Base-by-base conservation (phyloP, 352 stramenopile genomes). In the Pythium aristosporum region DNA sequence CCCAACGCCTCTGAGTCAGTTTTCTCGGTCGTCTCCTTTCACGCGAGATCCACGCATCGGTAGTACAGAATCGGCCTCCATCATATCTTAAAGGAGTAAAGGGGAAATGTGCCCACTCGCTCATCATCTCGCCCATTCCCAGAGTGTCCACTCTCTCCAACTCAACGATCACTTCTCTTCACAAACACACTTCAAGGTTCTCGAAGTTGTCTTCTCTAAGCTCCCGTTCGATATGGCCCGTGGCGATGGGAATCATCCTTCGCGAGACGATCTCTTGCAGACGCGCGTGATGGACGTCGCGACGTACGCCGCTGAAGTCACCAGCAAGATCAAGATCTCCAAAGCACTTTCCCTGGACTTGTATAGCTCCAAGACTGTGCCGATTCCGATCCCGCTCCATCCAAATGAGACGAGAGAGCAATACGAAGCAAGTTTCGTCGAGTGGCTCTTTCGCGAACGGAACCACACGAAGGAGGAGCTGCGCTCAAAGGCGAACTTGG, bases 371-470 rank as follows among this genome's bases (percentile, higher is more conserved):
- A 9, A 37, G 9, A 42, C 51, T 25, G 25, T 52, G 7, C 57
- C 47, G 37, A 65, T 65, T 44, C 49, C 47, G 2, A 49, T 56
- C 5, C 57, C 47, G 13, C 30, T 65, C 18, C 10, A 56, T 3
- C 11, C 13, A 7, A 32, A 50, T n/a, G 50, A 66, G 15, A 66
- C 23, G 5, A 16, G 51, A 9, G 30, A 49, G 3, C 5, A 18
- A 6, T 66, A 60, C 20, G 59, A 66, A 43, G 23, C 56, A 3
- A 28, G 50, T 7, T 66, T 66, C 36, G 30, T 39, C 20, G 28
- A 55, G 10, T 65, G 47, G 49, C 21, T 65, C 36, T 58, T 48
- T 18, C 23, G 37, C n/a, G 55, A 61, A 28, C 55, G 42, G 20
- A 61, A 52, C 28, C 30, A 42, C 5, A 53, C 28, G 30, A 23